Percentiles rank a stretch among this genome's conserved stretches.
Evolutionary conservation across 23 red algal genomes (phyloP).

Genomic region (Gracilaria vermiculophylla): DNA sequence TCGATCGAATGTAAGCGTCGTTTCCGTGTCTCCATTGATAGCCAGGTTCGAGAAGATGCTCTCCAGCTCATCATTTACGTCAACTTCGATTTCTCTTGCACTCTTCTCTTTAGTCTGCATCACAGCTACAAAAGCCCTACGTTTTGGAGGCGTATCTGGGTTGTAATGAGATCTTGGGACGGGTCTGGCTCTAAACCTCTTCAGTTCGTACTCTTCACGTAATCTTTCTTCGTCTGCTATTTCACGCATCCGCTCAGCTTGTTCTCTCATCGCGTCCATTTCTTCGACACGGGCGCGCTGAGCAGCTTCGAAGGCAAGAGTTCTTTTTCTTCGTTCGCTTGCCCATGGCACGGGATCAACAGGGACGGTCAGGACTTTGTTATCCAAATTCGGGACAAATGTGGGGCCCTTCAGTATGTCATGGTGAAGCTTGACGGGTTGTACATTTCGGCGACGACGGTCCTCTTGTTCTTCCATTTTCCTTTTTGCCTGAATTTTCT

Average conservation of each 20-base stretch:
- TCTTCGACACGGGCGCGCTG: conserved; percentile 11
- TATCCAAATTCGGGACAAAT: conserved; percentile 11
- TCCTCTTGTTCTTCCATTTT: conserved; percentile 1
- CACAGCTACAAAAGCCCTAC: neutral
- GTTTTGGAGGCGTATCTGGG: conserved; percentile 5
- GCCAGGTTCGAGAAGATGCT: neutral
- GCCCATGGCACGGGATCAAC: conserved; percentile 8
- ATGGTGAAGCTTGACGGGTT: neutral
- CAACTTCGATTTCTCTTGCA: neutral
- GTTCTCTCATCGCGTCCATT: neutral
- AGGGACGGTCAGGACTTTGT: neutral
- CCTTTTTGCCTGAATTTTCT: neutral
- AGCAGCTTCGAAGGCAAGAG: conserved; percentile 19
- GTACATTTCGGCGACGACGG: neutral
- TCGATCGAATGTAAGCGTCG: neutral
- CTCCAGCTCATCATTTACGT: neutral
- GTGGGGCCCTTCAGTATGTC: conserved; percentile 24
- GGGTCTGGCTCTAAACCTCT: conserved; percentile 3
- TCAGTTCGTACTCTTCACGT: conserved; percentile 17
- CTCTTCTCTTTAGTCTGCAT: neutral
- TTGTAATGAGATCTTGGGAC: conserved; percentile 20
- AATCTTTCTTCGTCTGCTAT: conserved; percentile 7
- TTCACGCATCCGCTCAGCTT: neutral
- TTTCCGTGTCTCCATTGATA: neutral
- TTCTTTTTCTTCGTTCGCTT: conserved; percentile 13